Conservation (phyloP, 2,329 filamentous ascomycete species). For the Hypoxylon sp. region DNA sequence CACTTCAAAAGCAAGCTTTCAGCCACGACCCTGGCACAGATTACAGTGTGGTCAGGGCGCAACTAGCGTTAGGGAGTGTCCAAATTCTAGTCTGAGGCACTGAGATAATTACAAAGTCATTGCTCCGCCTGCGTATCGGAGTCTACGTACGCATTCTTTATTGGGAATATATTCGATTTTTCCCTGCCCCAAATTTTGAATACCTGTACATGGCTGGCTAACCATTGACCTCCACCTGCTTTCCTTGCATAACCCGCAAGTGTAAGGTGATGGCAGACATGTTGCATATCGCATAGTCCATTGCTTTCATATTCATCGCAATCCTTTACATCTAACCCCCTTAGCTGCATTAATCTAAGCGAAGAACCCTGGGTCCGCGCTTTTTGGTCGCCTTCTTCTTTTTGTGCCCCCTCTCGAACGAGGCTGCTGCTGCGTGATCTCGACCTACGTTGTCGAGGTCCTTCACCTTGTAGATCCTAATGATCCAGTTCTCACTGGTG, state of each 20-base stretch:
- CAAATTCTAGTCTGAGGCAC: too few relatives aligned
- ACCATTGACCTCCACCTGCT: conserved; percentile 4
- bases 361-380: conserved; percentile 76
- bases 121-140: neutral
- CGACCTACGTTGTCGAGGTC: conserved; percentile 95
- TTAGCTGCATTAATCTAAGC: conserved; percentile 71
- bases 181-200: conserved; percentile 23
- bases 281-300: conserved; percentile 1
- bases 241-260: conserved; percentile 14
- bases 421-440: conserved; percentile 77
- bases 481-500: conserved; percentile 99
- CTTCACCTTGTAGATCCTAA: conserved; percentile 99
- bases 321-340: neutral
- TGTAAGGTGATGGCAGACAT: conserved; percentile 1
- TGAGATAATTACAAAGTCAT: neutral
- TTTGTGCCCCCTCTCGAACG: conserved; percentile 84
- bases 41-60: too few relatives aligned
- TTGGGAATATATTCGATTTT: conserved; percentile 15
- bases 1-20: too few relatives aligned
- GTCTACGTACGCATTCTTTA: neutral
- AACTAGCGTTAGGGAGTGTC: too few relatives aligned
- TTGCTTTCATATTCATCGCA: neutral
- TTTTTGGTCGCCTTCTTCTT: conserved; percentile 83
- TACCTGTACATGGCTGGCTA: conserved; percentile 25
- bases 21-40: too few relatives aligned